Conservation (phyloP, 805 yeast species). For the Wickerhamiella azyma region DNA sequence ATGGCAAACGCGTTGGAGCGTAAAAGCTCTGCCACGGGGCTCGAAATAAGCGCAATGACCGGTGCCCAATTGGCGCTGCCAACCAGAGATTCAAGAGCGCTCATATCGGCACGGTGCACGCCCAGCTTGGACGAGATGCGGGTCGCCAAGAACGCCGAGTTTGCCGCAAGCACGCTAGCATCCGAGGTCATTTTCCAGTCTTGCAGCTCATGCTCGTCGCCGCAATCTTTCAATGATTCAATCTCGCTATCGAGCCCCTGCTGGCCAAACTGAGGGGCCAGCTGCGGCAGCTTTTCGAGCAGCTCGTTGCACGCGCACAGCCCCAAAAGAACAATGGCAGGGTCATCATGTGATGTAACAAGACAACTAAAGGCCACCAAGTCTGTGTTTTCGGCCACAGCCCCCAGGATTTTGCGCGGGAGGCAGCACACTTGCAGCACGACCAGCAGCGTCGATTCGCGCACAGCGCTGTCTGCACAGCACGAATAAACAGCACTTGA, state of each 20-base stretch:
- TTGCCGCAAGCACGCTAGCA: background rate
- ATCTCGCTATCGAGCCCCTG: slow-evolving; percentile 12
- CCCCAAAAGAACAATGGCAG: slow-evolving; percentile 12
- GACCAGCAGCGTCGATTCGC: slow-evolving; percentile 14
- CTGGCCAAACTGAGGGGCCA: slow-evolving; percentile 2
- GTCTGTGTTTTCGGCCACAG: slow-evolving; percentile 6
- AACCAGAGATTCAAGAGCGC: background rate
- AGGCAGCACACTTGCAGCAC: slow-evolving; percentile 17
- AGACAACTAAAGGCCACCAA: slow-evolving; percentile 11
- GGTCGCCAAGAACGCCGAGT: background rate
- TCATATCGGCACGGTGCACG: background rate
- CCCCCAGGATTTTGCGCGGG: slow-evolving; percentile 1
- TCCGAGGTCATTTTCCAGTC: background rate
- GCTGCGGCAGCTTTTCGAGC: slow-evolving; percentile 4
- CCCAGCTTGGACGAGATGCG: slow-evolving; percentile 7
- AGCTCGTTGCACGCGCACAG: slow-evolving; percentile 16
- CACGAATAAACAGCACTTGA: slow-evolving; percentile 14
- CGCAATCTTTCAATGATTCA: background rate
- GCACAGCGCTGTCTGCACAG: slow-evolving; percentile 10
- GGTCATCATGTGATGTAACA: slow-evolving; percentile 14
- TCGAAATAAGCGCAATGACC: slow-evolving; percentile 42
- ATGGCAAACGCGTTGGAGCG: slow-evolving; percentile 1
- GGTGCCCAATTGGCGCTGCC: slow-evolving; percentile 30
- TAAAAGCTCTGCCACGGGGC: slow-evolving; percentile 19
- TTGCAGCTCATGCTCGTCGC: background rate